These are phyloP conservation scores for grape (Vitis vinifera) DNA, from an alignment of 164 flowering plant species.

Conservation along the genomic window ASM3070453v1 NC_081814.1:6450001-6450500, in stretches of 20 bases:
- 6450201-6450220: conserved; percentile 52
- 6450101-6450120: conserved; percentile 17
- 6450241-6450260: conserved; percentile 36
- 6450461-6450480: conserved; percentile 35
- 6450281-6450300: conserved; percentile 41
- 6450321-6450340: conserved; percentile 19
- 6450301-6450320: conserved; percentile 31
- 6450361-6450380: conserved; percentile 25
- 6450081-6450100: conserved; percentile 7
- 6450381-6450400: conserved; percentile 24
- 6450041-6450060: conserved; percentile 13
- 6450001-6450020: conserved; percentile 2
- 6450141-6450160: conserved; percentile 57
- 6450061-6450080: conserved; percentile 16
- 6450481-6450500: conserved; percentile 38
- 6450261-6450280: conserved; percentile 23
- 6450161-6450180: conserved; percentile 48
- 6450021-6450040: conserved; percentile 18
- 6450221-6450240: conserved; percentile 37
- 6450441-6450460: conserved; percentile 41
- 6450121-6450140: conserved; percentile 19
- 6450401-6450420: conserved; percentile 25
- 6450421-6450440: conserved; percentile 37
- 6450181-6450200: conserved; percentile 37
- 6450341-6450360: conserved; percentile 38